A percentile compares a stretch with the other conserved stretches of the same genome.
Conservation (phyloP, 139 green algal genomes). For the Nannochloris sp. region DNA sequence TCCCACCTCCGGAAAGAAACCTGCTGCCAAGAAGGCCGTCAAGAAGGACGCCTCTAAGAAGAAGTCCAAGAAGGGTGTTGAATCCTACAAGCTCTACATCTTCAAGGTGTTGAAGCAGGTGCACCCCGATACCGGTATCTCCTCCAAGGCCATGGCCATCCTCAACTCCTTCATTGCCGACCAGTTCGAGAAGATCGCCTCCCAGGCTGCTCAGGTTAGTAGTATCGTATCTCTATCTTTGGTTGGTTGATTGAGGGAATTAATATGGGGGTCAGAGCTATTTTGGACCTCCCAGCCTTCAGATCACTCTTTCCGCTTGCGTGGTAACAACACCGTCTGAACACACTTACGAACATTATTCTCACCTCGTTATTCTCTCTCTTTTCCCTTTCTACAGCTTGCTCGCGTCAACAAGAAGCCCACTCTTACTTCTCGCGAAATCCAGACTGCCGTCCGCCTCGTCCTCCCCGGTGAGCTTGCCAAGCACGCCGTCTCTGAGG, state of each 20-base stretch:
- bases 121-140: slow-evolving; percentile 79
- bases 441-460: slow-evolving; percentile 81
- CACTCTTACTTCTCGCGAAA: slow-evolving; percentile 80
- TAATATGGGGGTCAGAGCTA: too few relatives aligned
- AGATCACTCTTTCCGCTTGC: too few relatives aligned
- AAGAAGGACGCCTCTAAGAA: background rate
- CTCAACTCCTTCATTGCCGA: slow-evolving; percentile 71
- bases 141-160: slow-evolving; percentile 74
- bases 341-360: too few relatives aligned
- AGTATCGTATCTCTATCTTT: too few relatives aligned
- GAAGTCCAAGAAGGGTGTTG: slow-evolving; percentile 15
- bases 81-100: slow-evolving; percentile 41
- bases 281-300: too few relatives aligned
- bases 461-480: slow-evolving; percentile 60
- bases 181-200: too few relatives aligned
- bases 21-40: background rate
- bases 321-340: background rate
- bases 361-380: background rate
- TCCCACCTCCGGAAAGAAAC: slow-evolving; percentile 10
- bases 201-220: too few relatives aligned
- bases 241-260: too few relatives aligned
- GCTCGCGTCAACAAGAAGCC: slow-evolving; percentile 81
- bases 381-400: slow-evolving; percentile 23
- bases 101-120: slow-evolving; percentile 73
- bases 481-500: slow-evolving; percentile 63